Evolutionary conservation across 345 rosid species (phyloP).

Genomic region (Mangifera indica): DNA sequence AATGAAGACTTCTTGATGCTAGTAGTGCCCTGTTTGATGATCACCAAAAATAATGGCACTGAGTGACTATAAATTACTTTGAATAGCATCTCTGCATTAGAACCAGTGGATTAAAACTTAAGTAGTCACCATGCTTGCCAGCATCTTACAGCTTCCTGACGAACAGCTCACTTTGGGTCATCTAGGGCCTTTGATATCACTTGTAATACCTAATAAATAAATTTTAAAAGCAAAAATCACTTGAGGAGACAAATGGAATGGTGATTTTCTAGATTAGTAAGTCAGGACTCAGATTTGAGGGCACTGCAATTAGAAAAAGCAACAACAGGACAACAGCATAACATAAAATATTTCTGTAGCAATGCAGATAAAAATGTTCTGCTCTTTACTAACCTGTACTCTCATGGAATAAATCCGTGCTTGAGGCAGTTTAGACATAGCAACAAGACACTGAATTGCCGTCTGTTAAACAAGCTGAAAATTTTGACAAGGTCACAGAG

Average conservation of each 20-base stretch:
- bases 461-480: slow-evolving; percentile 84
- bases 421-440: slow-evolving; percentile 66
- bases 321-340: neutral
- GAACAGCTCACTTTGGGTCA: slow-evolving; percentile 83
- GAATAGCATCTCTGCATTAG: neutral
- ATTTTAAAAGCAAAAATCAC: neutral
- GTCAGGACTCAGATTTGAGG: neutral
- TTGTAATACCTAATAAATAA: slow-evolving; percentile 50
- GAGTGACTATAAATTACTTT: neutral
- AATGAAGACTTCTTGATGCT: slow-evolving; percentile 36
- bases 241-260: neutral
- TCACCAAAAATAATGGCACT: slow-evolving; percentile 2
- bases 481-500: neutral
- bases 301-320: no score
- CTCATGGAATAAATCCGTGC: slow-evolving; percentile 72
- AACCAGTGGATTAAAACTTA: neutral
- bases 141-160: slow-evolving; percentile 78
- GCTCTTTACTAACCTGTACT: slow-evolving; percentile 48
- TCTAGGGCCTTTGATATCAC: slow-evolving; percentile 61
- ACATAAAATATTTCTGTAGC: neutral
- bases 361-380: neutral
- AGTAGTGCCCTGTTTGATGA: slow-evolving; percentile 41
- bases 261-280: neutral
- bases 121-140: slow-evolving; percentile 71
- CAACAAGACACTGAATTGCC: slow-evolving; percentile 75